phyloP scores from a whole-genome alignment of 2,329 filamentous ascomycete species.

The Hypoxylon sp. region DNA sequence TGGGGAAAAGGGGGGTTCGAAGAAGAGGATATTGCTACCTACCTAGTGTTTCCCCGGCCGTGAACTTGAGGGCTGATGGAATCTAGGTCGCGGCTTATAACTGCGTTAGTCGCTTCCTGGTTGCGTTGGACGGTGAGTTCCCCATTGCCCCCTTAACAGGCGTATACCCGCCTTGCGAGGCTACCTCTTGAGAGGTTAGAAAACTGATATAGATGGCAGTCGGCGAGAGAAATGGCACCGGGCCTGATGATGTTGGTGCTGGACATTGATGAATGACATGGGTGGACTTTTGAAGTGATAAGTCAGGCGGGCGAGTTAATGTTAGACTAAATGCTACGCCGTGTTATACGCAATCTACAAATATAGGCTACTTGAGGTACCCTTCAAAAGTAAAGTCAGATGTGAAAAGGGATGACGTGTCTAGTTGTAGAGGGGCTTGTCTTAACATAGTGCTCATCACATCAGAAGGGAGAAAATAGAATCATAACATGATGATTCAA shows the following conservation, averaged over 20 bases:
- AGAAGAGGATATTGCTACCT: not conserved
- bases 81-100: slow-evolving; percentile 79
- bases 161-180: not conserved
- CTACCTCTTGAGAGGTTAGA: not conserved
- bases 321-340: not conserved
- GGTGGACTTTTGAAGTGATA: not conserved
- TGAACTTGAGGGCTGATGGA: slow-evolving; percentile 21
- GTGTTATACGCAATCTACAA: not conserved
- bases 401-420: not conserved
- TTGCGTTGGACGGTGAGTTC: slow-evolving; percentile 80
- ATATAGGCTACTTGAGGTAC: not conserved
- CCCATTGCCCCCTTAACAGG: not conserved
- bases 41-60: not conserved
- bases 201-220: slow-evolving; percentile 60
- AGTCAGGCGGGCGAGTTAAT: not conserved
- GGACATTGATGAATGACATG: slow-evolving; percentile 51
- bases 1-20: not conserved
- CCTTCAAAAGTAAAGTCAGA: not conserved
- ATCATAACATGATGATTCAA: slow-evolving; percentile 23
- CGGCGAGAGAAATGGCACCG: slow-evolving; percentile 70
- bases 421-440: not conserved
- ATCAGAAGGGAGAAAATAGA: not conserved
- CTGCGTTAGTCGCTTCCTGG: slow-evolving; percentile 86
- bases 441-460: not conserved
- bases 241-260: slow-evolving; percentile 60